Evolutionary conservation across 805 yeast species (phyloP), one percentile per base, ranked within the genome.

Genomic region (Wickerhamiella hasegawae): DNA sequence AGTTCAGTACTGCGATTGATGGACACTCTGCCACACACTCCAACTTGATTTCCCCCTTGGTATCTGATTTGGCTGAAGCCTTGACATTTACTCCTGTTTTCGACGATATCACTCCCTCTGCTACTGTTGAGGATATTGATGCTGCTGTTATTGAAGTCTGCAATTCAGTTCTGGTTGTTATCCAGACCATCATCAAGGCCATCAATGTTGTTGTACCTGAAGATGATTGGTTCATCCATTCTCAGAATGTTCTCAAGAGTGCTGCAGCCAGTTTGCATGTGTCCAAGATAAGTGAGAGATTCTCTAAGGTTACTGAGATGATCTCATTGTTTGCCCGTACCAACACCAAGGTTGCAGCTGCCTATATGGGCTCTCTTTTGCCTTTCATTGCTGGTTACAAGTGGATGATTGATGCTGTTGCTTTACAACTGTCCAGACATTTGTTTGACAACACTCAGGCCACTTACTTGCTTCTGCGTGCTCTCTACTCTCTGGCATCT

Each of bases 301-400:
- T 38, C 40, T n/a, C n/a, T n/a, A n/a, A n/a, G n/a, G n/a, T n/a
- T n/a, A n/a, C n/a, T n/a, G n/a, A n/a, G n/a, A n/a, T n/a, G n/a
- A n/a, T n/a, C n/a, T n/a, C n/a, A n/a, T n/a, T n/a, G n/a, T n/a
- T n/a, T n/a, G n/a, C n/a, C n/a, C n/a, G n/a, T n/a, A n/a, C n/a
- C n/a, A n/a, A n/a, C n/a, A n/a, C n/a, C n/a, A n/a, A n/a, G n/a
- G n/a, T n/a, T n/a, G n/a, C n/a, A n/a, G n/a, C n/a, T n/a, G 45
- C 48, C 5, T 53, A 30, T 8, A 38, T 43, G 11, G 58, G 68
- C 0, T 68, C 76, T 35, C 62, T 81, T 0, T 45, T 68, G 38
- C 93, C 94, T 1, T 60, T 83, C 21, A 42, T 80, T 5, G 57
- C 62, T 17, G 73, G 72, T 36, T 87, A 83, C 48, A 53, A 53